Percentiles rank a stretch among this genome's conserved stretches.
Conservation (phyloP, 306 rosid species). For the Fagus sylvatica region DNA sequence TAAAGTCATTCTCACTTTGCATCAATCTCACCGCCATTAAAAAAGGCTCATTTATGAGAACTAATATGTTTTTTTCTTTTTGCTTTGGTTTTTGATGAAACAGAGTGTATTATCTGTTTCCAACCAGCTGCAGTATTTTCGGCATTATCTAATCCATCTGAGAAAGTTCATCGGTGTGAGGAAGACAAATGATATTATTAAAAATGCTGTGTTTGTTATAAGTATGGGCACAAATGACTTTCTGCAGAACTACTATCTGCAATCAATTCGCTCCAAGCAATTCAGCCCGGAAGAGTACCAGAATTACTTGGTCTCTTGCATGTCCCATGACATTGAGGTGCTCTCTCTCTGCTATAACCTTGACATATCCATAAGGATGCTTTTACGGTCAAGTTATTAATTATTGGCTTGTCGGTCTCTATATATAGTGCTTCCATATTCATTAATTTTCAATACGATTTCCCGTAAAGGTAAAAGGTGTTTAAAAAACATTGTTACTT, state of each 20-base stretch:
- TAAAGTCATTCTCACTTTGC: conserved; percentile 6
- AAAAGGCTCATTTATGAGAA: neutral
- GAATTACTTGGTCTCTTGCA: conserved; percentile 53
- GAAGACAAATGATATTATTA: conserved; percentile 44
- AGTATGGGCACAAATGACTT: conserved; percentile 85
- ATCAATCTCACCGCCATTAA: neutral
- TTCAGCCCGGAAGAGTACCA: conserved; percentile 47
- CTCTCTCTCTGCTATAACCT: neutral
- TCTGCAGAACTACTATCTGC: conserved; percentile 69
- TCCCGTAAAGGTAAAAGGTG: too few species aligned
- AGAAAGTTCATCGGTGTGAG: conserved; percentile 42
- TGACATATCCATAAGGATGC: too few species aligned
- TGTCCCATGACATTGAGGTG: conserved; percentile 50
- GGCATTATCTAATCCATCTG: conserved; percentile 61
- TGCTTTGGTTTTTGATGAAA: conserved; percentile 10
- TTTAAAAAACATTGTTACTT: too few species aligned
- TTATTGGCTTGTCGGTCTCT: neutral
- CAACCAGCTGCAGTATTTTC: conserved; percentile 55
- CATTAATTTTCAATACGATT: too few species aligned
- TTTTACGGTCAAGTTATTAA: neutral
- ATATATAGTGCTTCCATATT: too few species aligned
- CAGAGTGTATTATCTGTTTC: conserved; percentile 64
- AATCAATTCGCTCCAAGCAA: conserved; percentile 56
- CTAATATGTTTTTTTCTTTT: neutral
- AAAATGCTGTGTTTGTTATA: conserved; percentile 43